Evolutionary conservation across 192 early-diverging fungal genomes (phyloP).

Genomic region (Coemansia sp.): DNA sequence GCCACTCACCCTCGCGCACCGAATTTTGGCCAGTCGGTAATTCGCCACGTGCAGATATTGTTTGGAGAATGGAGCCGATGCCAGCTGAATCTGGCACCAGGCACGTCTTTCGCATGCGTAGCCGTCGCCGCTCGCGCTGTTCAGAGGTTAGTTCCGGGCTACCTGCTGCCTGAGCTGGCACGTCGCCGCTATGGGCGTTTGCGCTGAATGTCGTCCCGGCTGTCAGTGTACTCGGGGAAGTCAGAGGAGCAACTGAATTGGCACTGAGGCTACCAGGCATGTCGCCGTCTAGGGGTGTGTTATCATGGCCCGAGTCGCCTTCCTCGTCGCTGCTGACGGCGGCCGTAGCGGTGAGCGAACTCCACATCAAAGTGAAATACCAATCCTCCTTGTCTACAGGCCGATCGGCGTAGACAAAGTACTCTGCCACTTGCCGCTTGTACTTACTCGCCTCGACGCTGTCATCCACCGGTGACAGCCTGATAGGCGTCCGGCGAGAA

Average conservation of each 20-base stretch:
- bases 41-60: slow-evolving; percentile 38
- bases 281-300: not conserved
- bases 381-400: slow-evolving; percentile 85
- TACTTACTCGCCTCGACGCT: slow-evolving; percentile 13
- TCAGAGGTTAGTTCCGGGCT: slow-evolving; percentile 9
- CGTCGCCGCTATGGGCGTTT: not conserved
- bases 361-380: slow-evolving; percentile 79
- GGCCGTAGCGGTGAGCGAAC: slow-evolving; percentile 48
- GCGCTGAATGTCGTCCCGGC: not conserved
- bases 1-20: slow-evolving; percentile 68
- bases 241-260: not conserved
- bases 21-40: slow-evolving; percentile 5
- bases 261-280: not conserved
- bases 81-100: slow-evolving; percentile 36
- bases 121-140: slow-evolving; percentile 25
- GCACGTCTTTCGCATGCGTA: slow-evolving; percentile 34
- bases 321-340: slow-evolving; percentile 30
- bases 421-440: slow-evolving; percentile 39
- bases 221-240: not conserved
- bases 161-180: not conserved
- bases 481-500: slow-evolving; percentile 57
- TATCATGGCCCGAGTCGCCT: not conserved
- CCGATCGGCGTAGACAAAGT: slow-evolving; percentile 61
- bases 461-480: slow-evolving; percentile 32
- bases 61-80: slow-evolving; percentile 30